A percentile compares a stretch with the other conserved stretches of the same genome.
Evolutionary conservation across 768 basidiomycete species (phyloP).

Genomic region (Tremella mesenterica): DNA sequence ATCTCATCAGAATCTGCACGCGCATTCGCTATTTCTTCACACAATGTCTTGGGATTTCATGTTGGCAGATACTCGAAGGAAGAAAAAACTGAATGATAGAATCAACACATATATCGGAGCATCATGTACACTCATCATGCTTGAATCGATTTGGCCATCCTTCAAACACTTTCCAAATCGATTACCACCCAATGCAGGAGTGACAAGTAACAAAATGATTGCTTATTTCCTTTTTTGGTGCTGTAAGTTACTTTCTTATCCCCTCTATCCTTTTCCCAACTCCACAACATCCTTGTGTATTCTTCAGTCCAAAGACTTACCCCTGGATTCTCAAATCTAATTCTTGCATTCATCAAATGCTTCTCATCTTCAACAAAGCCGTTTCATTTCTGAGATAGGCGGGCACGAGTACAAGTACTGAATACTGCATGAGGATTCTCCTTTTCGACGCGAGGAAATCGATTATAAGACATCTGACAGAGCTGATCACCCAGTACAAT

Average conservation of each 20-base stretch:
- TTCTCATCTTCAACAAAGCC: no score
- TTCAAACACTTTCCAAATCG: slow-evolving; percentile 24
- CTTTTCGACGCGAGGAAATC: no score
- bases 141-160: slow-evolving; percentile 42
- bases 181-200: slow-evolving; percentile 24
- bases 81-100: slow-evolving; percentile 4
- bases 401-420: no score
- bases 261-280: neutral
- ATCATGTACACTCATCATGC: slow-evolving; percentile 39
- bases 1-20: no score
- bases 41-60: neutral
- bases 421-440: no score
- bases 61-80: neutral
- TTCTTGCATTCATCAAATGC: no score
- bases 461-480: no score
- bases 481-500: slow-evolving; percentile 17
- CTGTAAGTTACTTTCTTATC: slow-evolving; percentile 19
- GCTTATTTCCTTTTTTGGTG: slow-evolving; percentile 41
- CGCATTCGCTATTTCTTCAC: no score
- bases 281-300: no score
- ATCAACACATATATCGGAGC: slow-evolving; percentile 42
- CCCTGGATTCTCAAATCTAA: no score
- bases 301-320: no score
- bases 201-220: slow-evolving; percentile 34
- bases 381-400: no score